Evolutionary conservation across 257 asterid genomes (phyloP).

Genomic region (Handroanthus guayacan): DNA sequence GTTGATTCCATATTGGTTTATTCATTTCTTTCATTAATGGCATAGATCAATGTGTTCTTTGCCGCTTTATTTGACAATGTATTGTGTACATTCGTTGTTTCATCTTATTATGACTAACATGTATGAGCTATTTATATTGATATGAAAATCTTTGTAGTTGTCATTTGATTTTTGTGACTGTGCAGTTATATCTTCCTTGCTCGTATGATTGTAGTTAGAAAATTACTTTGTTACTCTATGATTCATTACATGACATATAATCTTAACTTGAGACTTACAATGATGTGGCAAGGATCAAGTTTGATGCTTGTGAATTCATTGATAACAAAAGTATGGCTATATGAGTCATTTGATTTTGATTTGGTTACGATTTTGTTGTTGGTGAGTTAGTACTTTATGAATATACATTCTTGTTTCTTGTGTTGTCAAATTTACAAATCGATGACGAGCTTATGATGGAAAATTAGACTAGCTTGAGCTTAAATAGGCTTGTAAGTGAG

Average conservation of each 20-base stretch:
- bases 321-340: background rate
- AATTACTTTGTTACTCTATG: too few species aligned
- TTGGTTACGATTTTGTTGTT: slow-evolving; percentile 20
- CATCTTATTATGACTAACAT: slow-evolving; percentile 13
- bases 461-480: too few species aligned
- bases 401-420: too few species aligned
- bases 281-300: slow-evolving; percentile 15
- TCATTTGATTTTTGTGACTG: background rate
- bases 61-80: slow-evolving; percentile 2
- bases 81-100: background rate
- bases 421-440: too few species aligned
- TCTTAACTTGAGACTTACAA: background rate
- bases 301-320: slow-evolving; percentile 17
- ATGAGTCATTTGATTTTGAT: slow-evolving; percentile 20
- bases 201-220: background rate
- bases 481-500: slow-evolving; percentile 1
- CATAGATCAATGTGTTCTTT: background rate
- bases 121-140: slow-evolving; percentile 17
- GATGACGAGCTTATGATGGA: too few species aligned
- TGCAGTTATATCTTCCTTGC: background rate
- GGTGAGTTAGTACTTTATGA: slow-evolving; percentile 20
- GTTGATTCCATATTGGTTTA: slow-evolving; percentile 23
- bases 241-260: background rate
- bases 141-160: background rate
- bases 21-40: slow-evolving; percentile 26